Evolutionary conservation across 352 stramenopile genomes (phyloP).

Genomic region (Sclerospora graminicola): DNA sequence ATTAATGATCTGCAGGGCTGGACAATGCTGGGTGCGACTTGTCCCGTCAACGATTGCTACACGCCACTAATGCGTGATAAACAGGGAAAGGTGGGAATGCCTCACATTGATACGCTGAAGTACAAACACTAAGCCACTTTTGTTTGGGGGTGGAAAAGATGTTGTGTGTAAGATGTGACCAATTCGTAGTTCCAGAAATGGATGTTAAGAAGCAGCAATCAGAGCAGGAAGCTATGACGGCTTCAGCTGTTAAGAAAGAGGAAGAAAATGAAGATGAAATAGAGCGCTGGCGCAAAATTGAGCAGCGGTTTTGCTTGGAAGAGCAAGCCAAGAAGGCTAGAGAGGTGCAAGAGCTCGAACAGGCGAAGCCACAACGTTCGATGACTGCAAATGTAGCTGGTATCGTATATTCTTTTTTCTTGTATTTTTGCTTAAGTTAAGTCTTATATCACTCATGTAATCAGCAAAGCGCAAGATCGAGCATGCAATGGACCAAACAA

Average conservation of each 20-base stretch:
- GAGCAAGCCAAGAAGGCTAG: conserved; percentile 47
- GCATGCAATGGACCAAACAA: conserved; percentile 5
- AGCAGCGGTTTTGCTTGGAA: conserved; percentile 60
- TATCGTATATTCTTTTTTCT: conserved; percentile 10
- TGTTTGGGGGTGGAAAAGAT: conserved; percentile 24
- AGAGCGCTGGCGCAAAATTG: conserved; percentile 31
- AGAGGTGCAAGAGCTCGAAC: conserved; percentile 33
- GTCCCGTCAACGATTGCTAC: conserved; percentile 57
- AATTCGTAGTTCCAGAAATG: conserved; percentile 68
- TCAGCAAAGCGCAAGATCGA: conserved; percentile 45
- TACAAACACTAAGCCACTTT: not conserved
- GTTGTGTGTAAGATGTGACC: conserved; percentile 68
- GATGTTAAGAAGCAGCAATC: conserved; percentile 46
- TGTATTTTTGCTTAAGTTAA: not conserved
- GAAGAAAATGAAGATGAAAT: conserved; percentile 27
- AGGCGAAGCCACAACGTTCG: conserved; percentile 6
- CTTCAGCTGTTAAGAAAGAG: conserved; percentile 29
- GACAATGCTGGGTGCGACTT: conserved; percentile 63
- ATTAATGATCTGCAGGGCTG: conserved; percentile 35
- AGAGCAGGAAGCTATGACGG: conserved; percentile 26
- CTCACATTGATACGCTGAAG: not conserved
- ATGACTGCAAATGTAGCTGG: conserved; percentile 11
- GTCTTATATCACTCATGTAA: not conserved
- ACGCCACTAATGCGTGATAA: conserved; percentile 74
- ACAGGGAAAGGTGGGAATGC: conserved; percentile 33